Evolutionary conservation across 192 early-diverging fungal genomes (phyloP).

Genomic region (Podila epicladia): DNA sequence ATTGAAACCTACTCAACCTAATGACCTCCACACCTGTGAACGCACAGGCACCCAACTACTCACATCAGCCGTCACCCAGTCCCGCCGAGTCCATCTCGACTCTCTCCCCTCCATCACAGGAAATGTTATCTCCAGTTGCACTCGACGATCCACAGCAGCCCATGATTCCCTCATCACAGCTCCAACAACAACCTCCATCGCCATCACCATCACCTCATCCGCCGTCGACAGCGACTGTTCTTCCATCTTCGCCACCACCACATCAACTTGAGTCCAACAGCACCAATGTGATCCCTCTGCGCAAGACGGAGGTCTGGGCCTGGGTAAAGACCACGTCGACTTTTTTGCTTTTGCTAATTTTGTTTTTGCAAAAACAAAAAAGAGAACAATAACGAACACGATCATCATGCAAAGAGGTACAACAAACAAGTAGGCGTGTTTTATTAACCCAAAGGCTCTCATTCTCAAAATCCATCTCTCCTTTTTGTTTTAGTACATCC

Average conservation of each 20-base stretch:
- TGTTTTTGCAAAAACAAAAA: too few relatives aligned
- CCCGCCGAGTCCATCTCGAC: too few relatives aligned
- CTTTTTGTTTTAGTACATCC: conserved; percentile 20
- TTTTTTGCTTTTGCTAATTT: neutral
- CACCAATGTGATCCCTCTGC: conserved; percentile 13
- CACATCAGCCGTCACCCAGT: too few relatives aligned
- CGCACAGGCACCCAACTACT: too few relatives aligned
- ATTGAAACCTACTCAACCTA: too few relatives aligned
- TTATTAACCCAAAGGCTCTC: neutral
- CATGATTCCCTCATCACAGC: neutral
- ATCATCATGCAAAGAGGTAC: neutral
- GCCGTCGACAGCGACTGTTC: neutral
- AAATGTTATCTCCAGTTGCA: too few relatives aligned
- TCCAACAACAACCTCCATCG: neutral
- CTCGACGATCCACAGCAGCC: neutral
- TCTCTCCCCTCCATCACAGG: too few relatives aligned
- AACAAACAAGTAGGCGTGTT: neutral
- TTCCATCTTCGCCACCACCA: neutral
- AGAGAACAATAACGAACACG: neutral
- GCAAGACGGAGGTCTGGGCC: conserved; percentile 29
- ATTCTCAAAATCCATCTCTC: neutral
- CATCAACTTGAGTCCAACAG: neutral
- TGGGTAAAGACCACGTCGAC: conserved; percentile 10
- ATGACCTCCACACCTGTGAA: too few relatives aligned
- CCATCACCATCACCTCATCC: neutral